Evolutionary conservation across 305 asterid genomes (phyloP).

Genomic region (Fraxinus sp.): DNA sequence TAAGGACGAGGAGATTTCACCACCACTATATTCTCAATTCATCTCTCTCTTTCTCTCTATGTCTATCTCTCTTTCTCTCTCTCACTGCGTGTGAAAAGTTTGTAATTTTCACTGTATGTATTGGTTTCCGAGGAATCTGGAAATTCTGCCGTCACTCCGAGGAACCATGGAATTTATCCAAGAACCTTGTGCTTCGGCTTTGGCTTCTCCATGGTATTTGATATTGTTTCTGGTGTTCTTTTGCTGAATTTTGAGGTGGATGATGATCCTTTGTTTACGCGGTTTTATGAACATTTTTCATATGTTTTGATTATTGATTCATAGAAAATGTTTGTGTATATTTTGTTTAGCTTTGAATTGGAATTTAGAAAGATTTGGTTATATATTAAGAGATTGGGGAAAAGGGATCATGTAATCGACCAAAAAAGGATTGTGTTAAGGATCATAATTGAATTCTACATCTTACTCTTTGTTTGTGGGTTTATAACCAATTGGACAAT

Average conservation of each 20-base stretch:
- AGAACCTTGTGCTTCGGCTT: slow-evolving; percentile 36
- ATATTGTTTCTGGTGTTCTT: not conserved
- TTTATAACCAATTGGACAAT: too few relatives aligned
- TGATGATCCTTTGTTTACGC: not conserved
- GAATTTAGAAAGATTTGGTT: not conserved
- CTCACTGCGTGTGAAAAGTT: slow-evolving; percentile 25
- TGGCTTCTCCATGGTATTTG: slow-evolving; percentile 41
- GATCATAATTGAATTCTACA: too few relatives aligned
- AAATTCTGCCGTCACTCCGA: slow-evolving; percentile 32
- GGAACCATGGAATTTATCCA: slow-evolving; percentile 60
- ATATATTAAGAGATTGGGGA: not conserved
- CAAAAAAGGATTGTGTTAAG: too few relatives aligned
- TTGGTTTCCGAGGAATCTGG: not conserved
- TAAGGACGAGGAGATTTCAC: slow-evolving; percentile 26
- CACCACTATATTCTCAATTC: slow-evolving; percentile 36
- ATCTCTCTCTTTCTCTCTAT: not conserved
- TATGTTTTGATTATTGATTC: slow-evolving; percentile 12
- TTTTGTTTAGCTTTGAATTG: not conserved
- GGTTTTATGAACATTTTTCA: not conserved
- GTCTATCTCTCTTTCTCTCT: not conserved
- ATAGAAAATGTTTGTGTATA: not conserved
- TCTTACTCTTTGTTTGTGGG: too few relatives aligned
- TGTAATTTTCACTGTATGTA: slow-evolving; percentile 22
- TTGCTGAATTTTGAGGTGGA: not conserved
- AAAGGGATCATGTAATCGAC: too few relatives aligned